Evolutionary conservation across 2,329 filamentous ascomycete species (phyloP), one percentile per base, ranked within the genome.

Genomic region (Claviceps sp.): DNA sequence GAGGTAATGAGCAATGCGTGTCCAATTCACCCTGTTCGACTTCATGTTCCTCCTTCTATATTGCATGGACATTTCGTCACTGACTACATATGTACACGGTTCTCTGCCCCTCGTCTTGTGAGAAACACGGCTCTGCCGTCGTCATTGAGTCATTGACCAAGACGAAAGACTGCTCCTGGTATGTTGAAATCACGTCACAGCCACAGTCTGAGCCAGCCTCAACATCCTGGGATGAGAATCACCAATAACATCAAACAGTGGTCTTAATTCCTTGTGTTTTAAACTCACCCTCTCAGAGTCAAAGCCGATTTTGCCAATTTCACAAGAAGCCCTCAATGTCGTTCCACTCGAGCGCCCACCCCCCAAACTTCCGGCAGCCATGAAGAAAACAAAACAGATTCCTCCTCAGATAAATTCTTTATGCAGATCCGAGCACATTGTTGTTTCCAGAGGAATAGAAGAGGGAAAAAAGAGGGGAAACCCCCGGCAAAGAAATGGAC

Each of bases 401-500:
- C 57, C 55, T 54, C 55, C 50, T 41, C 52, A 26, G 37, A 50
- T 54, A 48, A 41, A 56, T 55, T 51, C 52, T 55, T 55, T 58
- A 59, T 58, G 58, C 59, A 61, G 50, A 57, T 60, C 57, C 56
- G 59, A 60, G 59, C 61, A 61, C 61, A 57, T 61, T 62, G 59
- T 61, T 57, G 52, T 54, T 42, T 44, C 53, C 52, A 57, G 55
- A 22, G 6, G 19, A 19, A 37, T 14, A 11, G 10, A 38, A 38
- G 24, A 44, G 19, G 11, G 7, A 5, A 17, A 46, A 17, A 17
- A 2, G n/a, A 34, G 5, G 11, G 10, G 30, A 46, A 46, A 34
- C 2, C 8, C n/a, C 2, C 26, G 14, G 22, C 19, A 38, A 38
- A 47, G 38, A 17, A 19, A 19, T 6, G 13, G 3, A 13, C 5